phyloP scores from a whole-genome alignment of 2,329 filamentous ascomycete genomes.

The Polytolypa hystricis region DNA sequence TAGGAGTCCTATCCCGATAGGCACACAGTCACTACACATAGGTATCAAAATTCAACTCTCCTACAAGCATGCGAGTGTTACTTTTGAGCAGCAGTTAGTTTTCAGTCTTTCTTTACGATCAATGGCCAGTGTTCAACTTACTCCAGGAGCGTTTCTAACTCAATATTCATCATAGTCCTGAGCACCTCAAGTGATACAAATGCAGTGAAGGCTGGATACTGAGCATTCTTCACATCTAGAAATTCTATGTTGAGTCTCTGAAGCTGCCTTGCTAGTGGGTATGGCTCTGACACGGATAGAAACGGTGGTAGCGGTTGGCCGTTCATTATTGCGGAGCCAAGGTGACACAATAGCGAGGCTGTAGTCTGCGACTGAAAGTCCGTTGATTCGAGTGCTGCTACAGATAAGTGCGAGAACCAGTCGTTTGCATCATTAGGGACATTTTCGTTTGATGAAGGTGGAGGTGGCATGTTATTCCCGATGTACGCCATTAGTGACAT shows the following conservation, averaged over 20 bases:
- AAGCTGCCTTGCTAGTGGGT: constrained; percentile 46
- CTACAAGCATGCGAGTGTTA: constrained; percentile 21
- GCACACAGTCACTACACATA: no score
- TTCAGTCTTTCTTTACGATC: not conserved
- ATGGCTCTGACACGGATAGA: constrained; percentile 49
- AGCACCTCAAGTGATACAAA: constrained; percentile 60
- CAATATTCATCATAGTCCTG: constrained; percentile 21
- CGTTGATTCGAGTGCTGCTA: constrained; percentile 42
- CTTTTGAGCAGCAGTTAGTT: constrained; percentile 33
- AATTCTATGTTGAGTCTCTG: constrained; percentile 48
- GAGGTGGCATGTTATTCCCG: constrained; percentile 34
- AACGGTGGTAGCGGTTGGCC: constrained; percentile 60
- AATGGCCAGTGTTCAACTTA: constrained; percentile 11
- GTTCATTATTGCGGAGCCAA: constrained; percentile 54
- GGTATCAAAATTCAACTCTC: constrained; percentile 23
- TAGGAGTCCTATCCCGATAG: no score
- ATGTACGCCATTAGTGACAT: constrained; percentile 55
- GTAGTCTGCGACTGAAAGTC: constrained; percentile 53
- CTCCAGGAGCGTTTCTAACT: constrained; percentile 19
- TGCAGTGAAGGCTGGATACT: constrained; percentile 59
- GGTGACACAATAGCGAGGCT: constrained; percentile 54
- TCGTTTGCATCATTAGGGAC: constrained; percentile 15
- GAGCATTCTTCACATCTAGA: constrained; percentile 50
- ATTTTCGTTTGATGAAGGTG: not conserved
- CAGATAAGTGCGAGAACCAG: constrained; percentile 50